A percentile compares a stretch with the other conserved stretches of the same genome.
Conservation (phyloP, 2,329 filamentous ascomycete species). For the Rhytidhysteron rufulum region DNA sequence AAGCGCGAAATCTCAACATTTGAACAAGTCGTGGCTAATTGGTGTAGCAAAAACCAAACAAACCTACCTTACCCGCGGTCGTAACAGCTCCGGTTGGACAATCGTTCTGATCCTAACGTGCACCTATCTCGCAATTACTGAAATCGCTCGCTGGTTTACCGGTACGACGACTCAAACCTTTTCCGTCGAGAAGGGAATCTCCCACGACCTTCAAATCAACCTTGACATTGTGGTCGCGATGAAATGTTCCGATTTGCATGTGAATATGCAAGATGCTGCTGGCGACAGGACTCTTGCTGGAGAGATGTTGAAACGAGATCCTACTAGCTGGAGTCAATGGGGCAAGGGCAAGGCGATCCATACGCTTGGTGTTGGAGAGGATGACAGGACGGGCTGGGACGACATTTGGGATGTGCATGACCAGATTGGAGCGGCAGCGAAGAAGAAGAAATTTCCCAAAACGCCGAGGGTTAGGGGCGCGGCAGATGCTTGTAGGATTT, state of each 20-base stretch:
- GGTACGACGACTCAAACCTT: slow-evolving; percentile 86
- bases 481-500: slow-evolving; percentile 80
- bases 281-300: slow-evolving; percentile 88
- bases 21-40: slow-evolving; percentile 3
- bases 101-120: slow-evolving; percentile 75
- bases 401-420: slow-evolving; percentile 85
- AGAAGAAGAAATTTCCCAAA: slow-evolving; percentile 64
- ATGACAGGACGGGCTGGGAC: slow-evolving; percentile 42
- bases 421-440: slow-evolving; percentile 71
- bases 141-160: slow-evolving; percentile 77
- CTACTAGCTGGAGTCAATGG: slow-evolving; percentile 81
- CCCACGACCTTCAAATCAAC: slow-evolving; percentile 87
- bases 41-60: slow-evolving; percentile 85
- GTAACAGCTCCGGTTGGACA: slow-evolving; percentile 91
- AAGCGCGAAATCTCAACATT: not conserved
- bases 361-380: slow-evolving; percentile 40
- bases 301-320: slow-evolving; percentile 67
- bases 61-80: slow-evolving; percentile 80
- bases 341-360: slow-evolving; percentile 62
- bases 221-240: slow-evolving; percentile 89
- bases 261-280: slow-evolving; percentile 95
- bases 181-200: slow-evolving; percentile 86
- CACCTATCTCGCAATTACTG: slow-evolving; percentile 69
- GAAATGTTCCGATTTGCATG: slow-evolving; percentile 80
- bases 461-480: slow-evolving; percentile 63